Conservation (phyloP, 176 grass and related monocot genomes). For the Leersia perrieri region DNA sequence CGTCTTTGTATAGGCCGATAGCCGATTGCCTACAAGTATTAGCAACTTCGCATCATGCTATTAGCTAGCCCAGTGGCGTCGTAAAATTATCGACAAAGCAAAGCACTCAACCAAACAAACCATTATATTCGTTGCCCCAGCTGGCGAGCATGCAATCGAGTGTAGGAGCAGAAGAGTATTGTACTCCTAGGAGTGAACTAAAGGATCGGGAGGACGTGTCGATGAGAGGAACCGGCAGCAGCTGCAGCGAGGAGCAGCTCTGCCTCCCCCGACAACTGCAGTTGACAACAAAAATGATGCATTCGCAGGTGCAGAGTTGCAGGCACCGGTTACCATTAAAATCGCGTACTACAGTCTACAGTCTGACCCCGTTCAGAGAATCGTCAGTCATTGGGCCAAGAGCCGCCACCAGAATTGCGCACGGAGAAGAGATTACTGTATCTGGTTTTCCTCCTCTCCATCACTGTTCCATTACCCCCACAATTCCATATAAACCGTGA, state of each 20-base stretch:
- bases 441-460: neutral
- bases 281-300: neutral
- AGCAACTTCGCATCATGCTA: neutral
- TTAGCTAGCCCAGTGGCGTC: neutral
- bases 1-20: neutral
- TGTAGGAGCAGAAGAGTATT: neutral
- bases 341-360: neutral
- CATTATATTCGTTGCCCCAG: neutral
- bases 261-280: neutral
- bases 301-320: neutral
- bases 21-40: neutral
- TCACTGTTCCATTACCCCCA: neutral
- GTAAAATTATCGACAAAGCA: conserved; percentile 27
- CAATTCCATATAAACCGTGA: neutral
- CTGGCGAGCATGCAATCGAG: conserved; percentile 15
- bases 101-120: conserved; percentile 1
- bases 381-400: neutral
- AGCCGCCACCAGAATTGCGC: neutral
- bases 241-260: neutral
- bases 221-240: neutral
- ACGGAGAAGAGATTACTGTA: neutral
- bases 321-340: neutral
- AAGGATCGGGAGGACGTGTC: conserved; percentile 22
- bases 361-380: neutral
- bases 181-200: neutral